Base-by-base conservation (phyloP, 345 rosid species). In the Triadica sebifera region DNA sequence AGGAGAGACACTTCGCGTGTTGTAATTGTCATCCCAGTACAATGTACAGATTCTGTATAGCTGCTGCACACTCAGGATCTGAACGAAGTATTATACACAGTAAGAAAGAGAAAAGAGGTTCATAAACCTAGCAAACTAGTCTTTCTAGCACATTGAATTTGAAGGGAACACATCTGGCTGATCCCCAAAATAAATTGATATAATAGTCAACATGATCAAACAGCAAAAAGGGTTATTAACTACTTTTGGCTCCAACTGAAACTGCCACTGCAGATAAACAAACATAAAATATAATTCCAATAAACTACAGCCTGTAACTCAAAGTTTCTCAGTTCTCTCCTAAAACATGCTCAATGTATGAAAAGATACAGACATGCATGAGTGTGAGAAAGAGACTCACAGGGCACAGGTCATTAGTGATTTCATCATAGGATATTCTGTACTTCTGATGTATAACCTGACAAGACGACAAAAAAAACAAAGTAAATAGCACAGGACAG, bases 361-460 rank as follows among this genome's bases (percentile, higher is more conserved):
- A 6, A 34, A 52, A 16, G 8, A 29, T 24, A 56, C 5, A 70
- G 41, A 4, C 10, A 61, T 29, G 12, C 34, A 6, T 25, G 12
- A 0, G 45, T 8, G 41, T 5, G 38, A 60, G 49, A 73, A 74
- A 80, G 74, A 57, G 80, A 43, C 82, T 87, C 86, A 96, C 99
- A 53, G 95, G 99, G 82, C 98, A 96, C 72, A 96, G 90, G 81
- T 93, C 98, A 69, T 95, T 92, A 19, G 84, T 92, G 75, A 93
- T 95, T 81, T 95, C 99, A 82, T 95, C 99, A 45, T 89, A 95
- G 7, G 98, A 93, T 77, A 93, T 90, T 86, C 99, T 79, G 71
- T 93, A 91, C 88, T 95, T 95, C 84, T 93, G 98, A 87, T 93
- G 99, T 80, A 95, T 95, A 78, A 95, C 98, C 99, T 91, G 89